These are phyloP conservation scores for Naegleria gruberi DNA, from an alignment of 208 protist species.

Conservation along the genomic window DNA sequence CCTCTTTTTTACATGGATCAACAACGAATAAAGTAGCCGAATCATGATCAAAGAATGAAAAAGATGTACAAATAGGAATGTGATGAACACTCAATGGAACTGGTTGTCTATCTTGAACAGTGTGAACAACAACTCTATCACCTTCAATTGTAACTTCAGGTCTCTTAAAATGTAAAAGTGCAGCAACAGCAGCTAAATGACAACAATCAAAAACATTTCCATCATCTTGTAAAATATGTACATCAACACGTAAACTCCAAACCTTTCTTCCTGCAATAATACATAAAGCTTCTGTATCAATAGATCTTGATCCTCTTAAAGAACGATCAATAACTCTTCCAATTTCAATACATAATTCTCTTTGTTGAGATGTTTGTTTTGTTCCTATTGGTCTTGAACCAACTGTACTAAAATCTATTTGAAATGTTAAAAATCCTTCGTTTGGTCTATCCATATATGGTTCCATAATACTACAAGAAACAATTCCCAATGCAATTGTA, in stretches of 20 bases:
- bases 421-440: conserved; percentile 86
- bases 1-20: conserved; percentile 54
- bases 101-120: conserved; percentile 76
- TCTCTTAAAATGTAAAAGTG: conserved; percentile 80
- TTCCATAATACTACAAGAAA: conserved; percentile 79
- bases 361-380: neutral
- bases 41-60: conserved; percentile 48
- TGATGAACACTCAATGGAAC: conserved; percentile 87
- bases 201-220: conserved; percentile 80
- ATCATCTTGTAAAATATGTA: conserved; percentile 83
- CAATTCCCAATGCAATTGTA: conserved; percentile 65
- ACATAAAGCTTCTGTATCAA: conserved; percentile 90
- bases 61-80: conserved; percentile 64
- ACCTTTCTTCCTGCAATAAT: conserved; percentile 80
- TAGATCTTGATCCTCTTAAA: conserved; percentile 64
- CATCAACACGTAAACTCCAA: conserved; percentile 68
- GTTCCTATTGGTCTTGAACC: conserved; percentile 35
- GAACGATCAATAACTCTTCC: conserved; percentile 69
- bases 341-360: conserved; percentile 42
- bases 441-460: conserved; percentile 77
- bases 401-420: conserved; percentile 66
- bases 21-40: conserved; percentile 27
- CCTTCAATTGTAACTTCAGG: conserved; percentile 80
- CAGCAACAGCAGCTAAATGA: conserved; percentile 66
- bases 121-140: conserved; percentile 65